These are phyloP conservation scores for Botrytis byssoidea DNA, from an alignment of 2,329 filamentous ascomycete species.

Conservation along the genomic window DNA sequence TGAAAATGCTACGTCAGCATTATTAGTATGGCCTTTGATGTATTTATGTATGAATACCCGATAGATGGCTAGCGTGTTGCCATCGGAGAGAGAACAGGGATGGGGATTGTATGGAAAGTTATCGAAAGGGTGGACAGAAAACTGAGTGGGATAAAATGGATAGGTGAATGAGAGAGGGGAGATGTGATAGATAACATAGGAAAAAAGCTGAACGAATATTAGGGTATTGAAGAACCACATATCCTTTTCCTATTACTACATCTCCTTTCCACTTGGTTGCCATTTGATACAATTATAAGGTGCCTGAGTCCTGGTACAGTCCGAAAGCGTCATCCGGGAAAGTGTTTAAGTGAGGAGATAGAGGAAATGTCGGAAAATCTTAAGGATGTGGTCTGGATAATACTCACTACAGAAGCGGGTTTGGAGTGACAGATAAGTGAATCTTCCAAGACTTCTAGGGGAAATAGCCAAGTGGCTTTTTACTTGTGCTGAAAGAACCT, in stretches of 20 bases:
- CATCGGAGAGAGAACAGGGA: background rate
- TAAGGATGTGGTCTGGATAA: background rate
- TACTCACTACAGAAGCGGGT: background rate
- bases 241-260: background rate
- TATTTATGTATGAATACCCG: conserved; percentile 7
- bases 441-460: background rate
- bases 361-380: background rate
- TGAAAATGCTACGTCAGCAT: background rate
- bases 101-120: background rate
- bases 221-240: background rate
- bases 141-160: background rate
- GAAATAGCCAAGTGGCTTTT: background rate
- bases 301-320: background rate
- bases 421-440: background rate
- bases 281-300: background rate
- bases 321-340: background rate
- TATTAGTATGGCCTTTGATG: background rate
- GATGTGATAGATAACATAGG: background rate
- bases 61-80: background rate
- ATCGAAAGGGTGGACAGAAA: background rate
- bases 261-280: background rate
- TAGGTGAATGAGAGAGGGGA: background rate
- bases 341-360: background rate
- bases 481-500: background rate
- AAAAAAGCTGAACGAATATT: background rate